Conservation (phyloP, 768 basidiomycete species). For the Lactarius quietus region DNA sequence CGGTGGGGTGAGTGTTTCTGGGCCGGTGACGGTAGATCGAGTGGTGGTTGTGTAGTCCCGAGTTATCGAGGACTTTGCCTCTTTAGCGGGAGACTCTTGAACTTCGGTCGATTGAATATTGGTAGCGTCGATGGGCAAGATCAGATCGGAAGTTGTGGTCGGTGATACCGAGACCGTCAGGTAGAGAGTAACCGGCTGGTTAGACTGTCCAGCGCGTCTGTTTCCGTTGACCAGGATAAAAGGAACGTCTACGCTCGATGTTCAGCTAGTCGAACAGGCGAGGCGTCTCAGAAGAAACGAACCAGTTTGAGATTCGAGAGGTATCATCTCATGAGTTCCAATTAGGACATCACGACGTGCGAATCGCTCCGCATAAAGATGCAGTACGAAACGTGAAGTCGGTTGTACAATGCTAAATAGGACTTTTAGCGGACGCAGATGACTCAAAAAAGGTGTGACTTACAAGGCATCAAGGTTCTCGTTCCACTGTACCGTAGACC, state of each 20-base stretch:
- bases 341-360: background rate
- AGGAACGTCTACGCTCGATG: background rate
- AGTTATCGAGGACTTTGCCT: too few relatives aligned
- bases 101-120: background rate
- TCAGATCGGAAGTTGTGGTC: background rate
- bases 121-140: background rate
- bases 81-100: too few relatives aligned
- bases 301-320: background rate
- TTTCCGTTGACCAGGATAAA: background rate
- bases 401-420: background rate
- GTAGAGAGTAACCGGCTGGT: background rate
- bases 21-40: too few relatives aligned
- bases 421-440: background rate
- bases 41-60: too few relatives aligned
- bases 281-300: background rate
- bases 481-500: background rate
- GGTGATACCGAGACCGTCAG: background rate
- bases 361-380: background rate
- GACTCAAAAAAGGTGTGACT: background rate
- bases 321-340: background rate
- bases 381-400: background rate
- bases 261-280: background rate
- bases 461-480: background rate
- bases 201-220: background rate
- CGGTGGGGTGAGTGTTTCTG: too few relatives aligned